Conservation (phyloP, 2,329 filamentous ascomycete genomes). For the Diplocarpon mali region DNA sequence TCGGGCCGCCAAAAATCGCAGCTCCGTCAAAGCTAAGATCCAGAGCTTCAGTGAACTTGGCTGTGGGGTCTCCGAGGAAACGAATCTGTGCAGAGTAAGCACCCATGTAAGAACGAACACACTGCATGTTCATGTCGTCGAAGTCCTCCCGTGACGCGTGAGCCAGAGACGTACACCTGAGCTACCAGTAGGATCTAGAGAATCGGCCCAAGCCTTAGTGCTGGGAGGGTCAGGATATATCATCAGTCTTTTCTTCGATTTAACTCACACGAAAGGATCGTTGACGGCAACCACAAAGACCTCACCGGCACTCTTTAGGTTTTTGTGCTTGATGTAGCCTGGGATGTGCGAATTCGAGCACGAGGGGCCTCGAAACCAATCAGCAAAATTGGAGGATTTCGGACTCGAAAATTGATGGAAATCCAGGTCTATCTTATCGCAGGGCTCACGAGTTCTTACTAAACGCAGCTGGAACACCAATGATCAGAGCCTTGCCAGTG, state of each 20-base stretch:
- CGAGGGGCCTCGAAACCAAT: conserved; percentile 35
- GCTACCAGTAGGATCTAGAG: conserved; percentile 62
- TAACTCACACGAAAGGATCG: conserved; percentile 79
- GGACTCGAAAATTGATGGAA: neutral
- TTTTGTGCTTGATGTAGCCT: conserved; percentile 70
- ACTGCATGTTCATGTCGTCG: neutral
- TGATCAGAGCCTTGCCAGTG: conserved; percentile 64
- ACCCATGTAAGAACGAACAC: neutral
- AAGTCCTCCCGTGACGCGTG: neutral
- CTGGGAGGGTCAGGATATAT: conserved; percentile 32
- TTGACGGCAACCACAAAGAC: conserved; percentile 91
- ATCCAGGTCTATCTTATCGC: too few species aligned
- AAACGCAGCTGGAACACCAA: conserved; percentile 78
- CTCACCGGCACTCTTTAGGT: conserved; percentile 67
- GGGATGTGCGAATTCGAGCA: conserved; percentile 68
- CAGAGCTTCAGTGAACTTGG: conserved; percentile 70
- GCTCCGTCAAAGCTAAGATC: conserved; percentile 73
- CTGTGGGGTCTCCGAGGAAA: conserved; percentile 75
- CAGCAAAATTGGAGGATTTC: neutral
- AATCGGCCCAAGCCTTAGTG: conserved; percentile 80
- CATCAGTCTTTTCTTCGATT: neutral
- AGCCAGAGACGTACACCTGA: conserved; percentile 54
- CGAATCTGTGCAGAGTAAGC: conserved; percentile 50
- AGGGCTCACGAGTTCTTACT: conserved; percentile 31
- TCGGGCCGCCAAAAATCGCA: conserved; percentile 68